Evolutionary conservation across 1,139 yeast species (phyloP).

Genomic region (Geotrichum candidum): DNA sequence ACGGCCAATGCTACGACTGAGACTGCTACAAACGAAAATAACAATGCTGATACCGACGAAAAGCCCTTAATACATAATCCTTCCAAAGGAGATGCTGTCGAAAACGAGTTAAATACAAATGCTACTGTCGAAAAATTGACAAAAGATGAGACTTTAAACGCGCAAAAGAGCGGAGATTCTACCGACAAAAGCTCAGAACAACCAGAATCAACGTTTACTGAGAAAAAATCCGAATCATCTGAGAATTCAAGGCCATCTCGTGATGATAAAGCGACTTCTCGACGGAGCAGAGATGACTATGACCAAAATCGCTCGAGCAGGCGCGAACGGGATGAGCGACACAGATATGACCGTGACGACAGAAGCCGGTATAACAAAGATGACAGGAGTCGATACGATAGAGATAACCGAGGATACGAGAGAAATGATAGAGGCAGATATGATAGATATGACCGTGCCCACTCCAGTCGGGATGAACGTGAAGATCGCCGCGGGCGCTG

Average conservation of each 20-base stretch:
- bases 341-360: neutral
- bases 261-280: neutral
- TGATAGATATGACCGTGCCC: conserved; percentile 9
- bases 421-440: neutral
- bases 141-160: neutral
- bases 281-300: neutral
- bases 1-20: neutral
- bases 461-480: neutral
- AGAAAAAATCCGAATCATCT: neutral
- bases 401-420: neutral
- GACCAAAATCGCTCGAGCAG: neutral
- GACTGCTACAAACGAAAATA: neutral
- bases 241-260: neutral
- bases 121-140: neutral
- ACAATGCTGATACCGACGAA: conserved; percentile 8
- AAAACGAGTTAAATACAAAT: neutral
- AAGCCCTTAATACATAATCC: neutral
- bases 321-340: neutral
- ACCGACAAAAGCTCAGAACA: neutral
- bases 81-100: neutral
- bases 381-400: neutral
- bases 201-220: neutral
- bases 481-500: neutral
- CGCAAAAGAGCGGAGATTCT: neutral
- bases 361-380: neutral